Base-by-base conservation (phyloP, 78 protist species). In the Chrysochromulina parva region DNA sequence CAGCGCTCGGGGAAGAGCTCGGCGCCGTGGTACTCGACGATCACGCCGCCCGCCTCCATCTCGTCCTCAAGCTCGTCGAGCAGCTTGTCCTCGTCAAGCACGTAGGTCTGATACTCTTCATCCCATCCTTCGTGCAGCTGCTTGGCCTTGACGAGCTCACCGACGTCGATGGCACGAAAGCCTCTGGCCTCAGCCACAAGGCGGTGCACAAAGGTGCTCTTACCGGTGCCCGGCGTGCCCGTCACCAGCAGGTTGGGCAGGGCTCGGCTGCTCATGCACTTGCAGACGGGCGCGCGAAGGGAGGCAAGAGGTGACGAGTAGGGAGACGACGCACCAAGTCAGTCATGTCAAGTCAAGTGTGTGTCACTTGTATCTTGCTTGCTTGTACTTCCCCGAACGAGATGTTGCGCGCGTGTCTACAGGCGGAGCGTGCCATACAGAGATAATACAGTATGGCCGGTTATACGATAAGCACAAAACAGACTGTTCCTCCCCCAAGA, bases 151-250 rank as follows among this genome's bases (percentile, higher is more conserved):
- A 90, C 90, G 22, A 90, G 81, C 16, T 88, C 85, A 6, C 92
- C 80, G 47, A 93, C 58, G 26, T 90, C 88, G 14, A 90, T 50
- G 65, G 47, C 89, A 22, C 19, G 16, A 38, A 90, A 50, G 47
- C 65, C 85, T 55, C 92, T 7, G 5, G 22, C 54, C 20, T n/a
- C 10, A 6, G n/a, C 71, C 17, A n/a, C 52, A n/a, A 54, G 26
- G n/a, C 20, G n/a, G 17, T 66, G 50, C 1, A 93, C 95, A 1
- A 71, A 28, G 14, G 95, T 73, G 0, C 74, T 80, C 81, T 93
- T 93, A 55, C 82, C 95, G 20, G 90, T 89, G 5, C 95, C 95
- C 2, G 95, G 95, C 4, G 92, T 90, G 11, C 95, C 95, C 16
- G 91, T 88, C 57, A 93, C 52, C 22, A 90, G 78, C 71, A 93